Conservation (phyloP, 768 basidiomycete genomes). For the Tricholoma saponaceum region DNA sequence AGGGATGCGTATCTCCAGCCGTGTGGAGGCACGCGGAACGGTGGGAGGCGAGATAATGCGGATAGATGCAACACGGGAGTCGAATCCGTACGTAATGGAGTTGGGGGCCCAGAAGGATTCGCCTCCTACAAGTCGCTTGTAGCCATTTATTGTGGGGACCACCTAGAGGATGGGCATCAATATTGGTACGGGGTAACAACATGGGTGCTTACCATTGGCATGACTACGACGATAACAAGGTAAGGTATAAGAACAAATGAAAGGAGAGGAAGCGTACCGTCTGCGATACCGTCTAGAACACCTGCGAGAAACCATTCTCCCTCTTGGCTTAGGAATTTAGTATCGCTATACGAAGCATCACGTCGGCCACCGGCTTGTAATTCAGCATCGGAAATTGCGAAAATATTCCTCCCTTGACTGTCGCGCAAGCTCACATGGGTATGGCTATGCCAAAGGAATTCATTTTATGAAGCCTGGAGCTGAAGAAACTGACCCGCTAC, state of each 20-base stretch:
- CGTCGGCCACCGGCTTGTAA: conserved; percentile 63
- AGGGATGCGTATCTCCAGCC: conserved; percentile 91
- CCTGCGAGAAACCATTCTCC: conserved; percentile 96
- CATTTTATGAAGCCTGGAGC: not conserved
- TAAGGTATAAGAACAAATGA: not conserved
- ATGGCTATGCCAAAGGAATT: conserved; percentile 48
- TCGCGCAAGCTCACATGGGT: conserved; percentile 87
- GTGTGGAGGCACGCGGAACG: conserved; percentile 73
- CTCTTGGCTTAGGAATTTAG: conserved; percentile 75
- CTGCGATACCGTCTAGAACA: conserved; percentile 81
- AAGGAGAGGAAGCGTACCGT: conserved; percentile 50
- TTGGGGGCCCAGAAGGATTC: conserved; percentile 95
- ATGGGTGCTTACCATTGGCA: conserved; percentile 63
- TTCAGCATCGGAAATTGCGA: conserved; percentile 66
- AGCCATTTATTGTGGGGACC: conserved; percentile 92
- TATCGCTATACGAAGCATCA: conserved; percentile 75
- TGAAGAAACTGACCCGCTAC: conserved; percentile 66
- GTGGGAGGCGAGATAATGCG: conserved; percentile 92
- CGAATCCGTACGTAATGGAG: conserved; percentile 91
- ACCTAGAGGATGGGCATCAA: conserved; percentile 35
- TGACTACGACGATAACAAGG: conserved; percentile 34
- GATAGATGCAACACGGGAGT: conserved; percentile 88
- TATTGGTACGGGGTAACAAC: not conserved
- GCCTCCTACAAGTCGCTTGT: conserved; percentile 93
- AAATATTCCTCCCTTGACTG: conserved; percentile 66